Conservation (phyloP, 805 yeast species). For the Ogataea polymorpha region DNA sequence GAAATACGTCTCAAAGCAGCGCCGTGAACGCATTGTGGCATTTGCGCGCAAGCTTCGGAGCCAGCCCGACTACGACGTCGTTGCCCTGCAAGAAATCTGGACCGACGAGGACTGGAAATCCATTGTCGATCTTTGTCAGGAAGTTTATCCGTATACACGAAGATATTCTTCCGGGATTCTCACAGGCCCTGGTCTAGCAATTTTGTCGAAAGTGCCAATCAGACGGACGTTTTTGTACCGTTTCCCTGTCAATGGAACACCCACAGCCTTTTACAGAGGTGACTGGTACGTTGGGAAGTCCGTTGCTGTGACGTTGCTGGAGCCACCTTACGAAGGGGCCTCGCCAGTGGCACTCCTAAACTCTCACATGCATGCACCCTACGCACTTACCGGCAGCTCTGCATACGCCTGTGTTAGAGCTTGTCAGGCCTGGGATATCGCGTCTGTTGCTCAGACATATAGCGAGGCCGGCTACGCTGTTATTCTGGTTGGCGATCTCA, state of each 20-base stretch:
- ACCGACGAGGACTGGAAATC: conserved; percentile 77
- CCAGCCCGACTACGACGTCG: conserved; percentile 62
- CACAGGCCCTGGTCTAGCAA: conserved; percentile 89
- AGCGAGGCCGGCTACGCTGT: conserved; percentile 77
- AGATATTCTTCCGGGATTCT: conserved; percentile 79
- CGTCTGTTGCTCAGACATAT: conserved; percentile 59
- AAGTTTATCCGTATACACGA: conserved; percentile 59
- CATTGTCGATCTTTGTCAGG: conserved; percentile 43
- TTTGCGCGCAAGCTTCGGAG: conserved; percentile 65
- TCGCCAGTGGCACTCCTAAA: conserved; percentile 75
- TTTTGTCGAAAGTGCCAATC: conserved; percentile 82
- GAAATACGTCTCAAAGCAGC: conserved; percentile 70
- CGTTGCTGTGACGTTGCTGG: conserved; percentile 68
- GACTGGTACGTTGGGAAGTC: conserved; percentile 98
- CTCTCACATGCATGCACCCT: conserved; percentile 98
- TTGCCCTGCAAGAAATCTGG: conserved; percentile 97
- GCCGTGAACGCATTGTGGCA: conserved; percentile 64
- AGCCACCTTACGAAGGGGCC: conserved; percentile 44
- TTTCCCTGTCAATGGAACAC: conserved; percentile 91
- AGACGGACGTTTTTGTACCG: conserved; percentile 73
- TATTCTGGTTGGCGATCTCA: conserved; percentile 89
- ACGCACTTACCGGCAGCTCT: conserved; percentile 77
- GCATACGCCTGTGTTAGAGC: conserved; percentile 88
- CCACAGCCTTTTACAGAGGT: conserved; percentile 89
- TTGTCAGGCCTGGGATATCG: conserved; percentile 95